These are phyloP conservation scores for Aspergillus sp. DNA, from an alignment of 2,329 filamentous ascomycete species.

Conservation along the genomic window DNA sequence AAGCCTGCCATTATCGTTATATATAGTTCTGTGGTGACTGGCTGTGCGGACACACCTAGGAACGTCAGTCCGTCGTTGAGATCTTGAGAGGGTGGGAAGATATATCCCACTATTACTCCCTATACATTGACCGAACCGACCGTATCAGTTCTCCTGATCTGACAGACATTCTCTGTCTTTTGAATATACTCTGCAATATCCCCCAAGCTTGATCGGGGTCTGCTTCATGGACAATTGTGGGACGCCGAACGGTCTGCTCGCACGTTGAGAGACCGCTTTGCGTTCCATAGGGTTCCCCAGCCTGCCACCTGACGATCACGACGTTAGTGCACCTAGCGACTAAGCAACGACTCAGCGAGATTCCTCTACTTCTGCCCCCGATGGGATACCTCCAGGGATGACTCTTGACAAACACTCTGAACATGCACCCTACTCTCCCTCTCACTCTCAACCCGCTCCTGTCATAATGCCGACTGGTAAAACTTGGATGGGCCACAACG, in stretches of 20 bases:
- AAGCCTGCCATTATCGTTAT: not conserved
- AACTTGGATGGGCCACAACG: constrained; percentile 40
- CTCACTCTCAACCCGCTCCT: constrained; percentile 35
- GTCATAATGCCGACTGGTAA: constrained; percentile 30
- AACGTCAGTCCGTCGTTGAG: not conserved
- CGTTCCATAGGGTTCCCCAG: constrained; percentile 53
- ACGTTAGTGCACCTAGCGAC: constrained; percentile 9
- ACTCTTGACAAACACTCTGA: constrained; percentile 39
- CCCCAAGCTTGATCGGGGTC: constrained; percentile 19
- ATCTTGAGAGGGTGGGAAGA: not conserved
- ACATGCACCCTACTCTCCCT: constrained; percentile 40
- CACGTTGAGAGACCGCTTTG: constrained; percentile 50
- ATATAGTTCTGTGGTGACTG: not conserved
- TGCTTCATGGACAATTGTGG: constrained; percentile 47
- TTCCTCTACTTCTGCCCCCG: constrained; percentile 18
- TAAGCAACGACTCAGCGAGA: constrained; percentile 15
- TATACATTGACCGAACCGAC: not conserved
- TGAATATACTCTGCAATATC: not conserved
- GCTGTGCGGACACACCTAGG: not conserved
- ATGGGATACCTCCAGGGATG: constrained; percentile 38
- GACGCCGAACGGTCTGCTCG: constrained; percentile 52
- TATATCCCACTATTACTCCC: not conserved
- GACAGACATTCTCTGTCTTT: not conserved
- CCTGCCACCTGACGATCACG: constrained; percentile 24
- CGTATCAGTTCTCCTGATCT: not conserved